Base-by-base conservation (phyloP, 2,329 filamentous ascomycete species). In the Whalleya microplaca region DNA sequence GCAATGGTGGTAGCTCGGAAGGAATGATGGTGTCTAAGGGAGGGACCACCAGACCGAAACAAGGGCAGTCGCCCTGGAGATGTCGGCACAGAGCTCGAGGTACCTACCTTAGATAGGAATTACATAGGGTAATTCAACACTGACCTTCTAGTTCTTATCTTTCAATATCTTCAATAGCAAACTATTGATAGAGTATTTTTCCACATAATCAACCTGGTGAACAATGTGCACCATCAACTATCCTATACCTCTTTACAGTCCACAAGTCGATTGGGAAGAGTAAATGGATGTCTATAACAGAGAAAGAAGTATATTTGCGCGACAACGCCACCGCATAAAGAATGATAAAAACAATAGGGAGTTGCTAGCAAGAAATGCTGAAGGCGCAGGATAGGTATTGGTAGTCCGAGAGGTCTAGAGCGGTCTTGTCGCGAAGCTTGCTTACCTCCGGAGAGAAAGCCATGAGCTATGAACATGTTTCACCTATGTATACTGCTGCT, bases 1-100 rank as follows among this genome's bases (percentile, higher is more conserved):
- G 23, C 4, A 4, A 27, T 27, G 42, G 45, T 29, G 21, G 32
- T 43, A 16, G 23, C 21, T n/a, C n/a, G n/a, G 58, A 57, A 61
- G 58, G 68, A 70, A 70, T 69, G 66, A 61, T 55, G 56, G 56
- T 48, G 56, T 52, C 29, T 21, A 41, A 66, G 58, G 64, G 63
- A 65, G 55, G 50, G 50, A 62, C 53, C 48, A 37, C 53, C 51
- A 47, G 53, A 56, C 46, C 43, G 29, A 61, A 59, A 62, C 55
- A 65, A 66, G 62, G 59, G 65, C 64, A 53, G 43, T 42, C 14
- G 27, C 45, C 21, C 37, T 41, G 48, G 37, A 46, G 41, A 53
- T 44, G 20, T 20, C n/a, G 21, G n/a, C n/a, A n/a, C n/a, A n/a
- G n/a, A n/a, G n/a, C n/a, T n/a, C n/a, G n/a, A n/a, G n/a, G n/a